Percentiles rank a stretch among this genome's conserved stretches.
Evolutionary conservation across 306 rosid species (phyloP).

Genomic region (Abrus pulchellus): DNA sequence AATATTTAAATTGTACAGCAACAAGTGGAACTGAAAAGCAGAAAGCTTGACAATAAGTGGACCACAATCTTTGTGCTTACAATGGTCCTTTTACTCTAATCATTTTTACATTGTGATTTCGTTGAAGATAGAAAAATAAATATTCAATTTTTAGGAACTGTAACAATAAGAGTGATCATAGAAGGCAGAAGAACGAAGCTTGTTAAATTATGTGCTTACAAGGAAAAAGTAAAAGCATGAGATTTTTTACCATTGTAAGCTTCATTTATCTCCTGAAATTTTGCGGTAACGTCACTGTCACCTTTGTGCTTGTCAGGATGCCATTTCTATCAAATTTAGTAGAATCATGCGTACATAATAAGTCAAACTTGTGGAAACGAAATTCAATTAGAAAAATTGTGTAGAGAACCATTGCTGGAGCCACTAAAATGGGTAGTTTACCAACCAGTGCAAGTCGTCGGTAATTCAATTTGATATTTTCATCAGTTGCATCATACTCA

Average conservation of each 20-base stretch:
- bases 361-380: slow-evolving; percentile 34
- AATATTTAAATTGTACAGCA: slow-evolving; percentile 1
- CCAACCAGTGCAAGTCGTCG: slow-evolving; percentile 79
- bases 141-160: slow-evolving; percentile 19
- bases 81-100: background rate
- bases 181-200: slow-evolving; percentile 16
- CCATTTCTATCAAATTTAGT: slow-evolving; percentile 68
- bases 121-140: slow-evolving; percentile 5
- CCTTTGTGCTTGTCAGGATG: slow-evolving; percentile 84
- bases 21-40: background rate
- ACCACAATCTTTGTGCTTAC: background rate
- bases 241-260: slow-evolving; percentile 68
- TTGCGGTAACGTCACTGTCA: slow-evolving; percentile 64
- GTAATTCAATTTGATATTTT: slow-evolving; percentile 70
- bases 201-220: slow-evolving; percentile 28
- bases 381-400: slow-evolving; percentile 10
- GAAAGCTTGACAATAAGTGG: slow-evolving; percentile 39
- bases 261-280: slow-evolving; percentile 81
- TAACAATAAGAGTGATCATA: background rate
- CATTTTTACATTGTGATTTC: slow-evolving; percentile 19
- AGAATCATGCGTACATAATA: slow-evolving; percentile 43
- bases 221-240: background rate
- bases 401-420: slow-evolving; percentile 33
- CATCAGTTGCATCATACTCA: slow-evolving; percentile 80
- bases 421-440: slow-evolving; percentile 37